Conservation (phyloP, 805 yeast genomes). For the Candida ipomoeae region DNA sequence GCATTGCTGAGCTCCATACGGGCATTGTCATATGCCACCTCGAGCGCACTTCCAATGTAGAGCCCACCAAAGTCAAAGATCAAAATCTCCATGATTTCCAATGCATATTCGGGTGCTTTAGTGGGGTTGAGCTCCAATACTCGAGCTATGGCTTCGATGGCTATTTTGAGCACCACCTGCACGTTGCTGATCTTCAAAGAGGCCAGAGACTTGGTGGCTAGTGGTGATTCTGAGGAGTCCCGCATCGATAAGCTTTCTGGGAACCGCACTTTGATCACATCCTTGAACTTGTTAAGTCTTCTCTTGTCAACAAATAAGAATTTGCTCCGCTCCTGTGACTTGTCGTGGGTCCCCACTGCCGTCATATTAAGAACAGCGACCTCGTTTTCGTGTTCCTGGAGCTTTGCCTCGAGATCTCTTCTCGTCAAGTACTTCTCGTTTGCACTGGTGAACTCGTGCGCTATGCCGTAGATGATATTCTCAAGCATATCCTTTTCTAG, state of each 20-base stretch:
- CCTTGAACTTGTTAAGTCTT: slow-evolving; percentile 49
- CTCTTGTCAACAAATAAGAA: slow-evolving; percentile 37
- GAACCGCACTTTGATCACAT: slow-evolving; percentile 49
- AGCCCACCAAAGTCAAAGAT: slow-evolving; percentile 67
- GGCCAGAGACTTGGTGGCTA: slow-evolving; percentile 14
- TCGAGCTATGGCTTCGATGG: slow-evolving; percentile 73
- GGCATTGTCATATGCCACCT: slow-evolving; percentile 54
- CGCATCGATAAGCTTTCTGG: slow-evolving; percentile 18
- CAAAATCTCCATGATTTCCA: slow-evolving; percentile 63
- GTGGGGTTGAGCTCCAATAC: slow-evolving; percentile 67
- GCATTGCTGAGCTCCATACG: slow-evolving; percentile 30
- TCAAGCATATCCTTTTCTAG: slow-evolving; percentile 68
- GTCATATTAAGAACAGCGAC: slow-evolving; percentile 18
- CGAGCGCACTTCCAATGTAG: slow-evolving; percentile 72
- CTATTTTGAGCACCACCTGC: slow-evolving; percentile 61
- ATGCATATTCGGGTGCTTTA: slow-evolving; percentile 56
- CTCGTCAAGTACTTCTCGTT: slow-evolving; percentile 35
- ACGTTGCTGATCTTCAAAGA: slow-evolving; percentile 44
- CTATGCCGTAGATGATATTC: slow-evolving; percentile 43
- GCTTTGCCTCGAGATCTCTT: slow-evolving; percentile 31
- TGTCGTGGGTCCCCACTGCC: slow-evolving; percentile 12
- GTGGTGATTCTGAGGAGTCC: slow-evolving; percentile 11
- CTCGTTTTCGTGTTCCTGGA: slow-evolving; percentile 32
- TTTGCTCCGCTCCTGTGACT: slow-evolving; percentile 24
- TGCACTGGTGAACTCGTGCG: slow-evolving; percentile 40